Evolutionary conservation across 2,329 filamentous ascomycete genomes (phyloP).

Genomic region (Corynespora cassiicola): DNA sequence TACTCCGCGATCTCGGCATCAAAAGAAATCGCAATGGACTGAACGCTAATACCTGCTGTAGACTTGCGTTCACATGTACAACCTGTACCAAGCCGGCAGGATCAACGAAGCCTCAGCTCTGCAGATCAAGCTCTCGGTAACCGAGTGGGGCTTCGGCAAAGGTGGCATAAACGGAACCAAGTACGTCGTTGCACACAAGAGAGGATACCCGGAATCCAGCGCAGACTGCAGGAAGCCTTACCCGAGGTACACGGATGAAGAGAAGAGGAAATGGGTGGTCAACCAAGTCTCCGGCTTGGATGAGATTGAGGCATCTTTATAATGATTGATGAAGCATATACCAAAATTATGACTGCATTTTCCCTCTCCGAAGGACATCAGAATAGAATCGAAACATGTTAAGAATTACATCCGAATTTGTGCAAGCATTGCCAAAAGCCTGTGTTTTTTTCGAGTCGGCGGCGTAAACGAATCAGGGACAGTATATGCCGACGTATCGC

Average conservation of each 20-base stretch:
- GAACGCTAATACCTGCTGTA: constrained; percentile 13
- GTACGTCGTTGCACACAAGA: constrained; percentile 62
- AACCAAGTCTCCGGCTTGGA: constrained; percentile 41
- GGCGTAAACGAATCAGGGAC: too few relatives aligned
- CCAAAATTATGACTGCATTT: too few relatives aligned
- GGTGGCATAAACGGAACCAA: constrained; percentile 68
- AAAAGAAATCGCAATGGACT: background rate
- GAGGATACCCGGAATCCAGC: constrained; percentile 59
- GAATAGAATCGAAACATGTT: too few relatives aligned
- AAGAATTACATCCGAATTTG: too few relatives aligned
- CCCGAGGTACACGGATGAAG: constrained; percentile 54
- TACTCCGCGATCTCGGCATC: background rate
- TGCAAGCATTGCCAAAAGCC: too few relatives aligned
- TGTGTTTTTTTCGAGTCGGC: too few relatives aligned
- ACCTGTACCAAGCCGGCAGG: constrained; percentile 57
- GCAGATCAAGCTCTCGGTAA: constrained; percentile 59
- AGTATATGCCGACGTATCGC: too few relatives aligned
- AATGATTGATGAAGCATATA: too few relatives aligned
- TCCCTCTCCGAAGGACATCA: too few relatives aligned
- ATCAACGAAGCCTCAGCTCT: constrained; percentile 55
- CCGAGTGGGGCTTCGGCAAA: constrained; percentile 64
- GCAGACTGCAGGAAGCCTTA: constrained; percentile 63
- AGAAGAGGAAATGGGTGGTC: constrained; percentile 56
- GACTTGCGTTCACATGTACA: constrained; percentile 54
- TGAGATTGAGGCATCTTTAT: constrained; percentile 34